phyloP scores from a whole-genome alignment of 768 basidiomycete genomes.

The Russula lepida region DNA sequence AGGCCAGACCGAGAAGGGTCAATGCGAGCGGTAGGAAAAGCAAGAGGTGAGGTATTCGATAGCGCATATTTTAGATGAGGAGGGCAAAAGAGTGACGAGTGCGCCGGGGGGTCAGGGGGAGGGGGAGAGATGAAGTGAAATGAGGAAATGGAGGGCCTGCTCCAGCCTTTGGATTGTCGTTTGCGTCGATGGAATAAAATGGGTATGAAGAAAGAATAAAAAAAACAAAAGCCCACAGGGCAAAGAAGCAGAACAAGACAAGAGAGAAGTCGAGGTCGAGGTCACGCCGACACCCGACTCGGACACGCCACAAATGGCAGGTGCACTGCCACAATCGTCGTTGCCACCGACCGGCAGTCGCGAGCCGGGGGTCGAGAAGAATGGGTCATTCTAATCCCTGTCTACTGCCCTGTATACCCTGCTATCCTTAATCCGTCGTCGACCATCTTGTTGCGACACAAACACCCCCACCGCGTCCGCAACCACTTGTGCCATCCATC shows the following conservation, averaged over 20 bases:
- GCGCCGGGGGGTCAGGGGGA: too few species aligned
- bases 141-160: slow-evolving; percentile 33
- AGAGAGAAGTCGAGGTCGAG: not conserved
- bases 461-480: slow-evolving; percentile 46
- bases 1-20: slow-evolving; percentile 1
- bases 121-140: slow-evolving; percentile 3
- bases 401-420: slow-evolving; percentile 85
- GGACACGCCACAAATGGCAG: not conserved
- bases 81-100: slow-evolving; percentile 15
- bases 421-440: slow-evolving; percentile 48
- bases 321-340: not conserved
- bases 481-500: slow-evolving; percentile 55
- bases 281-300: not conserved
- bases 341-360: not conserved
- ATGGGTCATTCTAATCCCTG: slow-evolving; percentile 42
- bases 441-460: slow-evolving; percentile 29
- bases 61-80: slow-evolving; percentile 24
- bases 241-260: slow-evolving; percentile 16
- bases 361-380: not conserved
- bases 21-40: not conserved
- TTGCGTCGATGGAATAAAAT: slow-evolving; percentile 16
- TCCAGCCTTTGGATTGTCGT: slow-evolving; percentile 26
- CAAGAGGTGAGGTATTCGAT: slow-evolving; percentile 8
- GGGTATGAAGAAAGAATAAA: slow-evolving; percentile 20
- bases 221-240: slow-evolving; percentile 30